phyloP scores from a whole-genome alignment of 73 alveolate genomes.

The Tetrahymena thermophila region DNA sequence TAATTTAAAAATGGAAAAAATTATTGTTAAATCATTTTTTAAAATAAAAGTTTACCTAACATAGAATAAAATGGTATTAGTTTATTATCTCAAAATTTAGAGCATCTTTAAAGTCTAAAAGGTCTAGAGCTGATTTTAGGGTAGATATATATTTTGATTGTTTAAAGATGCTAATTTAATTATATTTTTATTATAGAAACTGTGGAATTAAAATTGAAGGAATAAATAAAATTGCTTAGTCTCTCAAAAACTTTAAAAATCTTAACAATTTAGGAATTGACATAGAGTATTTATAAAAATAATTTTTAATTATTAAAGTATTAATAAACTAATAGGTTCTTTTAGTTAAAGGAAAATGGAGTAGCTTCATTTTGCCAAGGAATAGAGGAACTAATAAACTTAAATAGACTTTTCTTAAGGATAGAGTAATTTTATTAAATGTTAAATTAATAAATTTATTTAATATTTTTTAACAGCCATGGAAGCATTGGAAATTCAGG shows the following conservation, averaged over 20 bases:
- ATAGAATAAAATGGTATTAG: not conserved
- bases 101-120: not conserved
- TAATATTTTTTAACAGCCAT: not conserved
- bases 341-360: not conserved
- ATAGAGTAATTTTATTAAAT: not conserved
- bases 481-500: not conserved
- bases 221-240: not conserved
- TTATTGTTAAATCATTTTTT: no score
- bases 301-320: not conserved
- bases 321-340: not conserved
- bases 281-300: not conserved
- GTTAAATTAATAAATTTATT: not conserved
- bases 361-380: not conserved
- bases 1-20: not conserved
- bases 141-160: not conserved
- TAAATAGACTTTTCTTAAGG: not conserved
- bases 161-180: not conserved
- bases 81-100: not conserved
- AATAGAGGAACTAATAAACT: not conserved
- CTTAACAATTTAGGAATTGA: not conserved
- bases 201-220: not conserved
- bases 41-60: not conserved
- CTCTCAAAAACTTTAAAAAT: not conserved
- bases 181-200: not conserved
- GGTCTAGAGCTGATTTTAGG: not conserved